Evolutionary conservation across 2,329 filamentous ascomycete genomes (phyloP).

Genomic region (Verruconis gallopava): DNA sequence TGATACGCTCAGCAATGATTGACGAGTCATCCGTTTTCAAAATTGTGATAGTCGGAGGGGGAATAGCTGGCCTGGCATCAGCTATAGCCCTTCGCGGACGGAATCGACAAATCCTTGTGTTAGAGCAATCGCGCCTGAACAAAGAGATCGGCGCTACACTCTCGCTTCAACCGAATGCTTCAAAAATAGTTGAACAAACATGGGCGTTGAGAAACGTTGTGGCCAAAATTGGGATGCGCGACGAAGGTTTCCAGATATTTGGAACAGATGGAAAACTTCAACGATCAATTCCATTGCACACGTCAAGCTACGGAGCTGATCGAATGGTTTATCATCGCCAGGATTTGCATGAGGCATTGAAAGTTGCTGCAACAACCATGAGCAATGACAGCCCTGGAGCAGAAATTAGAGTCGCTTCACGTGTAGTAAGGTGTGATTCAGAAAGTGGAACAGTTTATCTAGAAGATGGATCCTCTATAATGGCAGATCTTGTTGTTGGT

Average conservation of each 20-base stretch:
- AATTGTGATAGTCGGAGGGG: conserved; percentile 18
- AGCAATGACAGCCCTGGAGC: conserved; percentile 7
- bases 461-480: conserved; percentile 15
- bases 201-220: conserved; percentile 20
- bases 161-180: conserved; percentile 28
- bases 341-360: conserved; percentile 26
- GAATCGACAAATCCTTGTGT: conserved; percentile 16
- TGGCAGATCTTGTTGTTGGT: conserved; percentile 14
- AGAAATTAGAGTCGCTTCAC: not conserved
- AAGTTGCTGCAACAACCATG: conserved; percentile 17
- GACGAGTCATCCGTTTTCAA: no score
- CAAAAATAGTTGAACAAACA: conserved; percentile 20
- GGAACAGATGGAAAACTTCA: conserved; percentile 21
- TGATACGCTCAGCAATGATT: no score
- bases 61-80: conserved; percentile 19
- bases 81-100: conserved; percentile 18
- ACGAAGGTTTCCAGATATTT: conserved; percentile 26
- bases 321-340: conserved; percentile 30
- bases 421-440: not conserved
- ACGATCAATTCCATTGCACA: conserved; percentile 21
- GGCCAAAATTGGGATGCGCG: conserved; percentile 19
- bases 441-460: not conserved
- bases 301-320: conserved; percentile 25
- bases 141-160: conserved; percentile 25
- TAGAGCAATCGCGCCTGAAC: conserved; percentile 12